Evolutionary conservation across 371 early-diverging fungal species (phyloP).

Genomic region (Zopfochytrium polystomum): DNA sequence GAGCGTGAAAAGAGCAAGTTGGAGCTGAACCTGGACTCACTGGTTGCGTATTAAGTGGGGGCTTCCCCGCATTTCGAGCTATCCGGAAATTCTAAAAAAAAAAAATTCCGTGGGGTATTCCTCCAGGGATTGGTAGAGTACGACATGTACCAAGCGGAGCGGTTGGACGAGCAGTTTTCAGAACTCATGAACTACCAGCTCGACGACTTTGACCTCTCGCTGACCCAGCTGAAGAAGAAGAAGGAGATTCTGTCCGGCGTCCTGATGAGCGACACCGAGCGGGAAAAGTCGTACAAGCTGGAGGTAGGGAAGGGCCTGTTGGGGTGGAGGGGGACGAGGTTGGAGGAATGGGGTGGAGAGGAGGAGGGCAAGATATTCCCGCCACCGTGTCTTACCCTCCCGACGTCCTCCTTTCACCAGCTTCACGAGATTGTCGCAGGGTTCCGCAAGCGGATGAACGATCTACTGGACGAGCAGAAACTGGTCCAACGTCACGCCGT

Average conservation of each 20-base stretch:
- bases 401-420: constrained; percentile 16
- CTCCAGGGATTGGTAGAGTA: constrained; percentile 40
- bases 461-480: constrained; percentile 41
- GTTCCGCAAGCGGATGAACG: constrained; percentile 34
- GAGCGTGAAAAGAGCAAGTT: constrained; percentile 29
- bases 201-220: constrained; percentile 47
- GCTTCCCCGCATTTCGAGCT: neutral
- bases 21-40: constrained; percentile 35
- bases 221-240: constrained; percentile 41
- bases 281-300: constrained; percentile 34
- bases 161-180: constrained; percentile 44
- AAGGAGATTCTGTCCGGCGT: constrained; percentile 37
- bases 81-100: neutral
- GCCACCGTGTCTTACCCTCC: neutral
- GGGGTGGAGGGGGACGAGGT: neutral
- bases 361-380: no score
- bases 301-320: constrained; percentile 26
- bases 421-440: constrained; percentile 32
- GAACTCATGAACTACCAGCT: constrained; percentile 45
- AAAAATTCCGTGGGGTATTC: constrained; percentile 10
- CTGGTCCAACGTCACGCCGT: constrained; percentile 31
- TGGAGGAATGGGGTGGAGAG: no score
- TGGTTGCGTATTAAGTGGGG: constrained; percentile 13
- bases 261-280: constrained; percentile 21
- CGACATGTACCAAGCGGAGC: constrained; percentile 42